These are phyloP conservation scores for Scleroderma citrinum DNA, from an alignment of 768 basidiomycete genomes.

Conservation along the genomic window DNA sequence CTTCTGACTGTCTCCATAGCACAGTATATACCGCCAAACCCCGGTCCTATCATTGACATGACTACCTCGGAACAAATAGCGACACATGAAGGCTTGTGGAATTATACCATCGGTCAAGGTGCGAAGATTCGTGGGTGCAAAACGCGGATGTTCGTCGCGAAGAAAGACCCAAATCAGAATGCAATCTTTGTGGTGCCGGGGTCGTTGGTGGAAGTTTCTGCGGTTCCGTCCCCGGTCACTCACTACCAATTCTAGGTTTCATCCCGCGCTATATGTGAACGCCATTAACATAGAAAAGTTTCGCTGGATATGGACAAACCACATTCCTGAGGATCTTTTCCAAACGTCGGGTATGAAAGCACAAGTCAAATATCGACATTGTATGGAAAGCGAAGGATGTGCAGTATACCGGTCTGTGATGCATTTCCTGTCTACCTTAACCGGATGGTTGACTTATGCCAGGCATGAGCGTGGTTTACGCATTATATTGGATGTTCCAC, in stretches of 20 bases:
- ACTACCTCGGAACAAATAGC: slow-evolving; percentile 50
- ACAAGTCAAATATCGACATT: slow-evolving; percentile 62
- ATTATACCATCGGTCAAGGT: slow-evolving; percentile 80
- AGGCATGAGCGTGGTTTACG: slow-evolving; percentile 23
- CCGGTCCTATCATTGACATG: slow-evolving; percentile 62
- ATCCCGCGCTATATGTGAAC: slow-evolving; percentile 47
- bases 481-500: slow-evolving; percentile 51
- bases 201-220: slow-evolving; percentile 37
- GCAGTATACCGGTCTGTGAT: slow-evolving; percentile 42
- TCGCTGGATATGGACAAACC: slow-evolving; percentile 72
- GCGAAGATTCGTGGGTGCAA: slow-evolving; percentile 59
- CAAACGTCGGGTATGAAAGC: slow-evolving; percentile 41
- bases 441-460: slow-evolving; percentile 6
- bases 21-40: slow-evolving; percentile 65
- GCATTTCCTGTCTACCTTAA: not conserved
- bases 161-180: slow-evolving; percentile 60
- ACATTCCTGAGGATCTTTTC: slow-evolving; percentile 43
- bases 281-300: slow-evolving; percentile 44
- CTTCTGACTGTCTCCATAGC: slow-evolving; percentile 37
- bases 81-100: slow-evolving; percentile 73
- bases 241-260: slow-evolving; percentile 37
- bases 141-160: slow-evolving; percentile 62
- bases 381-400: slow-evolving; percentile 53
- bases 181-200: slow-evolving; percentile 73
- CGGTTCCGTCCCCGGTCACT: not conserved